phyloP scores from a whole-genome alignment of 2,329 filamentous ascomycete genomes.

The Diaporthe capsici region DNA sequence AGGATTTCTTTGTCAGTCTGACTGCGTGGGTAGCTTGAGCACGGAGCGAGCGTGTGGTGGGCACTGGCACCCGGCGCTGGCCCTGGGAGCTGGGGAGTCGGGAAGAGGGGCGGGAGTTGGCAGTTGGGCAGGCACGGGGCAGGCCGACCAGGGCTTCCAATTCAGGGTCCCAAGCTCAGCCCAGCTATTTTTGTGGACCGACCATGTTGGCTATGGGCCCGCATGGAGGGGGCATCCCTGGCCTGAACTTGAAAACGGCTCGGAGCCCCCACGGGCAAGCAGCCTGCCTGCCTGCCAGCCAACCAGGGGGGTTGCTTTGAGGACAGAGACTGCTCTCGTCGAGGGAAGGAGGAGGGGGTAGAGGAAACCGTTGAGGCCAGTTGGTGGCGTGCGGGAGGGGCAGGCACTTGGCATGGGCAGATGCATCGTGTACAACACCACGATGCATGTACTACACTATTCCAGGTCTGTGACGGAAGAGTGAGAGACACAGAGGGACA shows the following conservation, averaged over 20 bases:
- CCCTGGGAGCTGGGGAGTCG: background rate
- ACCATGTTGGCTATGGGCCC: slow-evolving; percentile 6
- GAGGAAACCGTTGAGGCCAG: slow-evolving; percentile 15
- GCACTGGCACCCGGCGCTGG: background rate
- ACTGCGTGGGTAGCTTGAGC: background rate
- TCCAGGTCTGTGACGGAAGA: background rate
- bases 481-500: background rate
- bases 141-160: background rate
- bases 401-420: background rate
- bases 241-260: background rate
- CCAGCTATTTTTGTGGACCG: slow-evolving; percentile 28
- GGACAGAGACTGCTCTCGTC: background rate
- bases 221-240: slow-evolving; percentile 8
- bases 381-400: background rate
- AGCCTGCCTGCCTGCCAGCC: background rate
- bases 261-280: slow-evolving; percentile 4
- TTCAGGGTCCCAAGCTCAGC: slow-evolving; percentile 32
- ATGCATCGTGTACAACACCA: background rate
- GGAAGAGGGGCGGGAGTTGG: background rate
- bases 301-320: background rate
- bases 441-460: background rate
- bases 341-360: background rate
- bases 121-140: background rate
- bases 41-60: background rate
- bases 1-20: background rate